These are phyloP conservation scores for Novymonas esmeraldas DNA, from an alignment of 208 protist species.

Conservation along the genomic window DNA sequence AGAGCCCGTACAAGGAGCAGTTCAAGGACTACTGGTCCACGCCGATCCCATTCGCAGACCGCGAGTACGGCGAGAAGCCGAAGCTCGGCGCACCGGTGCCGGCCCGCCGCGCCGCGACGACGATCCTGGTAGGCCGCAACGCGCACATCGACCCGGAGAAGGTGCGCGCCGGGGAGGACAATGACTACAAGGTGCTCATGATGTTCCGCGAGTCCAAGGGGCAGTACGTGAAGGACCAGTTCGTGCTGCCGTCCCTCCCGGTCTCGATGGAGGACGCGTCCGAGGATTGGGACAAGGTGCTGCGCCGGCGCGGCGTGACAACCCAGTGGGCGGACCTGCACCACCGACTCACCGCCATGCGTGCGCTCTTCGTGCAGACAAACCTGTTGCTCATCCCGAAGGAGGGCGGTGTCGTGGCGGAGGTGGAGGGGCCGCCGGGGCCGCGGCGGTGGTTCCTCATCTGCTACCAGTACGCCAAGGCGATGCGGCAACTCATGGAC, in stretches of 20 bases:
- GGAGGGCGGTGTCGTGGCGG: constrained; percentile 79
- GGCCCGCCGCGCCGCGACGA: constrained; percentile 68
- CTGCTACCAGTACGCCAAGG: constrained; percentile 54
- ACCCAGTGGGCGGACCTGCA: constrained; percentile 72
- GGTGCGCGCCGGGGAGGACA: constrained; percentile 78
- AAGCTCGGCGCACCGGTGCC: constrained; percentile 83
- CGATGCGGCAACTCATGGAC: constrained; percentile 80
- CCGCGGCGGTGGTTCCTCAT: constrained; percentile 83
- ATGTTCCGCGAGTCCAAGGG: constrained; percentile 79
- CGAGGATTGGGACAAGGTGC: constrained; percentile 78
- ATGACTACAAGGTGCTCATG: constrained; percentile 92
- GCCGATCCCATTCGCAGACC: constrained; percentile 80
- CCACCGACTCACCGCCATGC: constrained; percentile 77
- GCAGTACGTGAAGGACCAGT: constrained; percentile 82
- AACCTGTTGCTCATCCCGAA: constrained; percentile 86
- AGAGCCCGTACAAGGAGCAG: constrained; percentile 91
- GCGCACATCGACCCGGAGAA: constrained; percentile 53
- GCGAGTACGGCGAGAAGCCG: constrained; percentile 86
- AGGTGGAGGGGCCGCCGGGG: constrained; percentile 88
- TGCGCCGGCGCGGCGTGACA: constrained; percentile 71
- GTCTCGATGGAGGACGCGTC: constrained; percentile 66
- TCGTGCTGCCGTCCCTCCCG: constrained; percentile 74
- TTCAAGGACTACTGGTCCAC: constrained; percentile 92
- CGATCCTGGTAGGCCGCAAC: constrained; percentile 77
- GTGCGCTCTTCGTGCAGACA: constrained; percentile 64